Base-by-base conservation (phyloP, 1,139 yeast species). In the Sugiyamaella neomexicana region DNA sequence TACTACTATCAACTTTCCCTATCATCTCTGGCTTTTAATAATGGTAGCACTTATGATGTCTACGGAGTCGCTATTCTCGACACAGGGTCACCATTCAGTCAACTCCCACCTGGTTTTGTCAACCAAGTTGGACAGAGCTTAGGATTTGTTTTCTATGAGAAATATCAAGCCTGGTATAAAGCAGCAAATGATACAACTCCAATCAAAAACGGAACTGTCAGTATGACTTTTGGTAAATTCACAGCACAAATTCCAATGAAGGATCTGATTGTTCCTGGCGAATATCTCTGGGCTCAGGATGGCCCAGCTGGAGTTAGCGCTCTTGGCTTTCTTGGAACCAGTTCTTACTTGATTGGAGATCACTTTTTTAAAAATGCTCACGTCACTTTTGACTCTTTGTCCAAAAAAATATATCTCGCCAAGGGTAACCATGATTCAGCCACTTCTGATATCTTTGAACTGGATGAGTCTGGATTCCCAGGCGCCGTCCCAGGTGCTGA, bases 371-470 rank as follows among this genome's bases (percentile, higher is more conserved):
- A 86, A 61, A 76, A 78, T 58, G 87, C 84, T 10, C 88, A 89
- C 68, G 77, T 83, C 45, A 93, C 87, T 40, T 86, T 81, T 60
- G 90, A 89, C 69, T 73, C 87, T 58, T 86, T 82, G 36, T 79
- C 78, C 58, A 69, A 72, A 48, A 81, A 82, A 65, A 74, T 87
- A 20, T 82, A 83, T 2, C 59, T 88, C 51, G 95, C 90, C 7
- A 83, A 79, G 61, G 84, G 80, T 3, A 70, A 52, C 15, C 7
- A 34, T 23, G 70, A 49, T 17, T 9, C 46, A 20, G 41, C 51
- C 16, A 50, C 41, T 25, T 51, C 58, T 20, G 50, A 60, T 23
- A 54, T 62, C 44, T 43, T 55, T 20, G 61, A 60, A 20, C 50
- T 64, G 15, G 52, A 43, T 31, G 58, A 51, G 32, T 52, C 52